Base-by-base conservation (phyloP, 768 basidiomycete genomes). In the Arthromyces matolae region DNA sequence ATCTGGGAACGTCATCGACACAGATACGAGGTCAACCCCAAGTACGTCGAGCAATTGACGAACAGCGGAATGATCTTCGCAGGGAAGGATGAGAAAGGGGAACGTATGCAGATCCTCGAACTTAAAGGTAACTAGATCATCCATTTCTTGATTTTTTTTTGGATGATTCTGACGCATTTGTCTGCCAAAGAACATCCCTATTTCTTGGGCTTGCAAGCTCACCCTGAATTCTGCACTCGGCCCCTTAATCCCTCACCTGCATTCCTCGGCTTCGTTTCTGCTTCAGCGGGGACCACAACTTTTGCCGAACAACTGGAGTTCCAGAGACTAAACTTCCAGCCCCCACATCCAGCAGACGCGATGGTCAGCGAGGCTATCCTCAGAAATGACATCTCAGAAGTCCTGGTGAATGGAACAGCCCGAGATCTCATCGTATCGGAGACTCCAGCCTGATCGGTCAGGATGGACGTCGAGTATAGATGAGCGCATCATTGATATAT, bases 1-100 rank as follows among this genome's bases (percentile, higher is more conserved):
- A 89, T 92, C 54, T 98, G 94, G 94, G 96, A 99, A 71, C 75
- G 96, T 39, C 96, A 98, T 65, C 79, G 95, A 36, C 96, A 98
- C 69, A 78, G 95, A 50, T 79, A 97, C 65, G 96, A 98, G 69
- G 90, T 98, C 52, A 95, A 95, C 71, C 96, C 96, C 5, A 72
- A 76, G 46, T 88, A 88, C 56, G 89, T 98, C 18, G 75, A 86
- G 34, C 69, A 71, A 52, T 71, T 98, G 29, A 76, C 81, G 55
- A 56, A 71, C 33, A 84, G 83, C 42, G 94, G 93, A 28, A 57
- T 78, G 49, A 50, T 52, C 9, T 77, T 97, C 64, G 64, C 75
- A 2, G 96, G 96, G 6, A 93, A 88, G 71, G 95, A 98, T 66
- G 95, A 96, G 70, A 83, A 84, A 57, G 92, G 94, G 12, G 93